Base-by-base conservation (phyloP, 78 protist species). In the Bigelowiella natans region DNA sequence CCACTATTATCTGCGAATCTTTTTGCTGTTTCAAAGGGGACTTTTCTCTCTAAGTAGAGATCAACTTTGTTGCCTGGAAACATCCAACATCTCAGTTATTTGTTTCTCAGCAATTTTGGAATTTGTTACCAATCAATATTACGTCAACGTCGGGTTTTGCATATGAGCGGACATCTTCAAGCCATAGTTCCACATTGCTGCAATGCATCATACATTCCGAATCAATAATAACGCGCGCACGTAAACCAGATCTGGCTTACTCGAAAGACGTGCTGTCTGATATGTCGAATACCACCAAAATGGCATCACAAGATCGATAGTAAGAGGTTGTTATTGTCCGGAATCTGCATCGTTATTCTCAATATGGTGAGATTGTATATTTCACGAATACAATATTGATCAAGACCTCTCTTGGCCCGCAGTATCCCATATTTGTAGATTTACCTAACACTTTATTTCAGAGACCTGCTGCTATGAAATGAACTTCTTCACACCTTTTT, bases 261-360 rank as follows among this genome's bases (percentile, higher is more conserved):
- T 85, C 82, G 91, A 95, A 95, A 18, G 97, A 91, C 38, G 89
- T 38, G 31, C 90, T 95, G 89, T 96, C 94, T 3, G 99, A 97
- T 0, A 97, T 96, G 88, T 98, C 99, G 90, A 96, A 98, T 40
- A 97, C 97, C 39, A 98, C 93, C 2, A 98, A 86, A 36, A 95
- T 96, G 31, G 98, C 99, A 97, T 97, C 98, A n/a, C 99, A 99
- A 11, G 98, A 98, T 31, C 99, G 95, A 94, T 98, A 98, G 91
- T 97, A 97, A 18, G 73, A 51, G 34, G 73, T 51, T 7, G 73
- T 51, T 7, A 51, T 51, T 7, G 73, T 51, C 73, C 73, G 73
- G 18, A 51, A 51, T 51, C 73, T 51, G 18, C 73, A 51, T 51
- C 73, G 73, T 51, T 51, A 51, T 51, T 26, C 73, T 26, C 34